Percentiles rank a stretch among this genome's conserved stretches.
phyloP scores from a whole-genome alignment of 2,329 filamentous ascomycete species.

The Exophiala alcalophila region DNA sequence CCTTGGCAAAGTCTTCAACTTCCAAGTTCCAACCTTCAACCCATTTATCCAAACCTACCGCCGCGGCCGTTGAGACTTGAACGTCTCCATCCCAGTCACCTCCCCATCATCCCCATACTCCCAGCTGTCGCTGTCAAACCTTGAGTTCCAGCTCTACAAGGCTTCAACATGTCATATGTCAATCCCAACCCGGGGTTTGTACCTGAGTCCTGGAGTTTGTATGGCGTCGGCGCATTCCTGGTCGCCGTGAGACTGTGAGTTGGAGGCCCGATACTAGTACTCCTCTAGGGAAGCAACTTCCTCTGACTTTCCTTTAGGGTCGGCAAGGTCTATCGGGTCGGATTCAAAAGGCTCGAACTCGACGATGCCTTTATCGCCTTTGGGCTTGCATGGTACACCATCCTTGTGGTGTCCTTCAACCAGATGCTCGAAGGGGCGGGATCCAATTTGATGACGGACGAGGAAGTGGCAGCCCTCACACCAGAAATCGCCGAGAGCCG shows the following conservation, averaged over 20 bases:
- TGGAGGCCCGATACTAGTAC: no score
- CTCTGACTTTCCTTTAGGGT: constrained; percentile 30
- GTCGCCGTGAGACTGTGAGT: constrained; percentile 41
- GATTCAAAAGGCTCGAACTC: constrained; percentile 50
- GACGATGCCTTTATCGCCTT: constrained; percentile 59
- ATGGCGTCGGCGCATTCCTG: constrained; percentile 39
- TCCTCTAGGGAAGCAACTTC: constrained; percentile 41
- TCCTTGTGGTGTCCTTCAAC: constrained; percentile 55
- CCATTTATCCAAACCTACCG: no score
- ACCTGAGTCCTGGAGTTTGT: constrained; percentile 40
- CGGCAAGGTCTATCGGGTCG: constrained; percentile 42
- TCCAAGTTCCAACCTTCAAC: no score
- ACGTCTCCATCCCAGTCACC: no score
- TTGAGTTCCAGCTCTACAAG: no score
- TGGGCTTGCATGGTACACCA: constrained; percentile 55
- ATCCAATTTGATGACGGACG: constrained; percentile 58
- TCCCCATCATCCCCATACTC: no score
- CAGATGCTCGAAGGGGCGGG: constrained; percentile 53
- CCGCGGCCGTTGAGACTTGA: no score
- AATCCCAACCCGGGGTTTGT: constrained; percentile 23
- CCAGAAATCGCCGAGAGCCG: constrained; percentile 44
- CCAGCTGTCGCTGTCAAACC: no score
- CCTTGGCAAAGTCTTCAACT: no score
- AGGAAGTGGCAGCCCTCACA: constrained; percentile 47
- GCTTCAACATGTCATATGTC: neutral